These are phyloP conservation scores for Allium fistulosum DNA, from an alignment of 106 monocot species.

Conservation along the genomic window DNA sequence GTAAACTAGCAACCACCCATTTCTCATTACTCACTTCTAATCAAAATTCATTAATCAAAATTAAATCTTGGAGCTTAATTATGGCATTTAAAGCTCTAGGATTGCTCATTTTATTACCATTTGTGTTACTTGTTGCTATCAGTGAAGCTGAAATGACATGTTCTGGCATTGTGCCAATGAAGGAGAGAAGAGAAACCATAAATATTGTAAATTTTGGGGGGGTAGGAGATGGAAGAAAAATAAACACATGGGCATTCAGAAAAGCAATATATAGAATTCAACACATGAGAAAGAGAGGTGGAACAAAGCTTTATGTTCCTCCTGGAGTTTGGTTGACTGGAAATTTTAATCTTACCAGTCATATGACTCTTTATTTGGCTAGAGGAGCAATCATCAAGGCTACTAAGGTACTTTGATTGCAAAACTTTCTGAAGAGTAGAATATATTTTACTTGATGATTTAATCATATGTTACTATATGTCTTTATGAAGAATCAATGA, in stretches of 20 bases:
- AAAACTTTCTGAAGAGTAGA: neutral
- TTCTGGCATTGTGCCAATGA: constrained; percentile 45
- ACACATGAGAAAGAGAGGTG: constrained; percentile 38
- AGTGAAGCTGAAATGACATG: constrained; percentile 25
- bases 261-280: constrained; percentile 48
- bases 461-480: constrained; percentile 1
- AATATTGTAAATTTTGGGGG: constrained; percentile 50
- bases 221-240: constrained; percentile 47
- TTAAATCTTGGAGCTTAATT: neutral
- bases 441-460: neutral
- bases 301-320: constrained; percentile 43
- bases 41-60: neutral
- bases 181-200: constrained; percentile 27
- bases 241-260: constrained; percentile 44
- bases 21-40: neutral
- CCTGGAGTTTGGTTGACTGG: constrained; percentile 55
- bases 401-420: constrained; percentile 26
- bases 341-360: constrained; percentile 57
- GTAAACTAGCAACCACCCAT: neutral
- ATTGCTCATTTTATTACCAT: neutral
- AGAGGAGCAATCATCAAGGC: constrained; percentile 52
- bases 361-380: constrained; percentile 60
- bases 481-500: too few relatives aligned
- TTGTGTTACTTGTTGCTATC: neutral
- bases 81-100: neutral